Conservation (phyloP, 129 eudicot genomes). For the Helianthus tuberosus region DNA sequence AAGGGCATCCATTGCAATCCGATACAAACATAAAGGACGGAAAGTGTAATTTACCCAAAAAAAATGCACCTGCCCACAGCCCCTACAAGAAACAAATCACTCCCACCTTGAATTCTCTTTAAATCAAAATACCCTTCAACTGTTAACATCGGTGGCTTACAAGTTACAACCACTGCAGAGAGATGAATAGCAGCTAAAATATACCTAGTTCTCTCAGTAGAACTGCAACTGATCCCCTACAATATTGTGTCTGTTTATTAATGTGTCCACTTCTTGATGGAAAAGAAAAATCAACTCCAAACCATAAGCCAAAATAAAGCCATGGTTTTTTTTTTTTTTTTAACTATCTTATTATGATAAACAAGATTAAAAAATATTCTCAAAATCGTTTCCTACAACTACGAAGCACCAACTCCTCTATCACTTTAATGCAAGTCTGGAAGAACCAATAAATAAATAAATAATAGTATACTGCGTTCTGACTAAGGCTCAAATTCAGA, state of each 20-base stretch:
- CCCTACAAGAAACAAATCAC: no score
- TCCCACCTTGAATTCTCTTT: no score
- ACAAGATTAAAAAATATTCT: background rate
- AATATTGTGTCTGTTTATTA: background rate
- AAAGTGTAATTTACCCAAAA: no score
- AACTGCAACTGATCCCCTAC: slow-evolving; percentile 5
- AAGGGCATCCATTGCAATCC: no score
- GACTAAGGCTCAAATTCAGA: background rate
- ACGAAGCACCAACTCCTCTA: slow-evolving; percentile 11
- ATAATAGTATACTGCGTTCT: background rate
- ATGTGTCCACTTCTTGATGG: background rate
- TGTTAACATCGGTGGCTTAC: no score
- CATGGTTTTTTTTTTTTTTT: background rate
- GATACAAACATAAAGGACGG: no score
- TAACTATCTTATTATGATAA: background rate
- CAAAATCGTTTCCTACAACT: slow-evolving; percentile 2
- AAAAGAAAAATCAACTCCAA: background rate
- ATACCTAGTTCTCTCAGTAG: background rate
- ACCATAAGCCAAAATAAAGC: background rate
- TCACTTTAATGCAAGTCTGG: background rate
- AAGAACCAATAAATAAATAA: slow-evolving; percentile 8
- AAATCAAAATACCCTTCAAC: no score
- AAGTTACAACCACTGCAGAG: no score
- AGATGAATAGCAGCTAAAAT: no score
- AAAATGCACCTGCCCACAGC: no score